These are phyloP conservation scores for Suhomyces yuchorum DNA, from an alignment of 1,139 yeast species.

Conservation along the genomic window DNA sequence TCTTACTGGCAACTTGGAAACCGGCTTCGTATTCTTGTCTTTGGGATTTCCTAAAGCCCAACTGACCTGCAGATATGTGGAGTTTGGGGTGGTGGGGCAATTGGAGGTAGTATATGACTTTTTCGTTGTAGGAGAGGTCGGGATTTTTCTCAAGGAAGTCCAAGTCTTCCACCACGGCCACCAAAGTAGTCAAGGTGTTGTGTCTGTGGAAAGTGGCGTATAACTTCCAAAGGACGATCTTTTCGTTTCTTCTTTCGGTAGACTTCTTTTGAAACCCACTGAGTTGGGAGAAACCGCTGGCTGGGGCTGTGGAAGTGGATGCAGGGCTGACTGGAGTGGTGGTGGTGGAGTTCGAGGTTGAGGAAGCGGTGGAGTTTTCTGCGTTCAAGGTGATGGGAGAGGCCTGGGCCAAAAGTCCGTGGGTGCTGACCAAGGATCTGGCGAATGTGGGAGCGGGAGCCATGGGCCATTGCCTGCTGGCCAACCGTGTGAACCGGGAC, in stretches of 20 bases:
- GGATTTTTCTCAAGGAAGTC: slow-evolving; percentile 60
- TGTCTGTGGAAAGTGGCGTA: slow-evolving; percentile 79
- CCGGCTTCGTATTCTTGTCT: slow-evolving; percentile 94
- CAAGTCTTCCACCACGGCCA: slow-evolving; percentile 69
- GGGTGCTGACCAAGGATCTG: slow-evolving; percentile 9
- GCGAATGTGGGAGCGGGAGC: neutral
- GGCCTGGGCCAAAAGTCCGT: slow-evolving; percentile 11
- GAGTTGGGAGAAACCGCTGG: slow-evolving; percentile 13
- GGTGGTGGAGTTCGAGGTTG: slow-evolving; percentile 6
- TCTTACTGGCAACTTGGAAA: slow-evolving; percentile 78
- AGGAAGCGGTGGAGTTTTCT: slow-evolving; percentile 3
- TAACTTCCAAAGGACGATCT: slow-evolving; percentile 61
- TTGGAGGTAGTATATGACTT: slow-evolving; percentile 74
- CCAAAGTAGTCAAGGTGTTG: slow-evolving; percentile 78
- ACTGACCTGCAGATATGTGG: slow-evolving; percentile 68
- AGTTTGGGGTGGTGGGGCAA: slow-evolving; percentile 76
- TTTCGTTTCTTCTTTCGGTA: slow-evolving; percentile 26
- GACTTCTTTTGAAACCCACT: slow-evolving; percentile 10
- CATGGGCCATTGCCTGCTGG: slow-evolving; percentile 11
- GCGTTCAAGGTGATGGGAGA: slow-evolving; percentile 14
- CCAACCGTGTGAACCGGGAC: slow-evolving; percentile 15
- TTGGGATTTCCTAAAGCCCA: slow-evolving; percentile 76
- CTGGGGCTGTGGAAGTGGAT: slow-evolving; percentile 1
- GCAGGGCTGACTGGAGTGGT: slow-evolving; percentile 1
- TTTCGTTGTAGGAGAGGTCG: slow-evolving; percentile 65